Evolutionary conservation across 495 filamentous ascomycete genomes (phyloP).

Genomic region (Xylaria acuta): DNA sequence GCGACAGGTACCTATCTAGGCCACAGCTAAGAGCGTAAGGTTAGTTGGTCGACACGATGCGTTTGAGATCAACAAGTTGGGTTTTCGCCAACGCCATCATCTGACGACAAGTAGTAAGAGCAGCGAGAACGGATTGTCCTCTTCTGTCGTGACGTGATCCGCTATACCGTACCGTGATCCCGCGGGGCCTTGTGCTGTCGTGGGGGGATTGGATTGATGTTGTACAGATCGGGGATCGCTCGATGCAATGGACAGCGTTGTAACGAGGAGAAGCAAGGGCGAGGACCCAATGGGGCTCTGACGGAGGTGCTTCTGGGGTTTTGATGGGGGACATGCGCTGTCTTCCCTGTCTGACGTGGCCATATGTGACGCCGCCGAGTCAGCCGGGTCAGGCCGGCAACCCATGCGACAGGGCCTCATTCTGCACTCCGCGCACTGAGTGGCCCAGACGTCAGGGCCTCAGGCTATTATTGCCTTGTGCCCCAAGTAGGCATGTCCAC

Average conservation of each 20-base stretch:
- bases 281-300: constrained; percentile 17
- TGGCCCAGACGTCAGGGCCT: constrained; percentile 22
- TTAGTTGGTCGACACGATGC: constrained; percentile 20
- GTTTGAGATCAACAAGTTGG: constrained; percentile 23
- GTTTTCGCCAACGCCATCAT: constrained; percentile 24
- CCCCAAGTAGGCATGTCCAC: constrained; percentile 5
- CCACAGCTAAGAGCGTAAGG: neutral
- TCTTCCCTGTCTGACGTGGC: constrained; percentile 29
- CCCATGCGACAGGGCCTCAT: constrained; percentile 18
- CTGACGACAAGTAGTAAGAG: constrained; percentile 18
- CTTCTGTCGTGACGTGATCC: constrained; percentile 16
- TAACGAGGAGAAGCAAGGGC: constrained; percentile 14
- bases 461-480: constrained; percentile 12
- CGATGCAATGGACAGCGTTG: constrained; percentile 22
- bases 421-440: constrained; percentile 3
- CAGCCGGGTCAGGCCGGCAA: constrained; percentile 27
- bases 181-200: constrained; percentile 25
- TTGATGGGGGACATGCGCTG: constrained; percentile 28
- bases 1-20: constrained; percentile 4
- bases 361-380: constrained; percentile 25
- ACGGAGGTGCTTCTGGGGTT: constrained; percentile 24
- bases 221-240: constrained; percentile 25
- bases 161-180: constrained; percentile 27
- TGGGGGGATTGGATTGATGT: constrained; percentile 27
- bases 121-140: constrained; percentile 20